These are phyloP conservation scores for Ampelocalamus luodianensis DNA, from an alignment of 176 grass and related monocot species.

Conservation along the genomic window DNA sequence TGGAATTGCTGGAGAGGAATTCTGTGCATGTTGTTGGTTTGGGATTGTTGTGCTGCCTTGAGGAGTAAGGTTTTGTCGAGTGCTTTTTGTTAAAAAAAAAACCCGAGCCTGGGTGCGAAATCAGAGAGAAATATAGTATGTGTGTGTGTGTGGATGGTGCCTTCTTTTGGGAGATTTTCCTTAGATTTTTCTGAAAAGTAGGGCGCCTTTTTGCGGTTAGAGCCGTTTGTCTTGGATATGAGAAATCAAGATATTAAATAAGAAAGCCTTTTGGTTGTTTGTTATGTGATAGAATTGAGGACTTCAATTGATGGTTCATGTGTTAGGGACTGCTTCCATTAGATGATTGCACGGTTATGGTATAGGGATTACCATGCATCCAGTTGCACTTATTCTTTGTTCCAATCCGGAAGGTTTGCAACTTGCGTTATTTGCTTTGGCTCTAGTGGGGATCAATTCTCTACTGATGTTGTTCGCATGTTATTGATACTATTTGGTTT, in stretches of 20 bases:
- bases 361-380: slow-evolving; percentile 8
- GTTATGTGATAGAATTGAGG: neutral
- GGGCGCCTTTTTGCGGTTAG: slow-evolving; percentile 35
- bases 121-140: slow-evolving; percentile 6
- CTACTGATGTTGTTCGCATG: neutral
- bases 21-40: neutral
- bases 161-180: slow-evolving; percentile 28
- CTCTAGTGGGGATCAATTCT: slow-evolving; percentile 41
- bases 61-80: neutral
- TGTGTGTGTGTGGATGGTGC: neutral
- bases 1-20: slow-evolving; percentile 15
- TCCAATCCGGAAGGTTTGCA: neutral
- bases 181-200: slow-evolving; percentile 41
- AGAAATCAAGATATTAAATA: slow-evolving; percentile 35
- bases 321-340: neutral
- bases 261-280: neutral
- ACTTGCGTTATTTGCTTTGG: slow-evolving; percentile 3
- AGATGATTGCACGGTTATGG: neutral
- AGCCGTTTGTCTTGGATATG: slow-evolving; percentile 22
- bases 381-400: slow-evolving; percentile 13
- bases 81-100: neutral
- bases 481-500: neutral
- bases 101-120: neutral
- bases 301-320: neutral
- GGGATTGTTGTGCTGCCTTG: neutral